Conservation (phyloP, 129 eudicot species). For the Cynara cardunculus region DNA sequence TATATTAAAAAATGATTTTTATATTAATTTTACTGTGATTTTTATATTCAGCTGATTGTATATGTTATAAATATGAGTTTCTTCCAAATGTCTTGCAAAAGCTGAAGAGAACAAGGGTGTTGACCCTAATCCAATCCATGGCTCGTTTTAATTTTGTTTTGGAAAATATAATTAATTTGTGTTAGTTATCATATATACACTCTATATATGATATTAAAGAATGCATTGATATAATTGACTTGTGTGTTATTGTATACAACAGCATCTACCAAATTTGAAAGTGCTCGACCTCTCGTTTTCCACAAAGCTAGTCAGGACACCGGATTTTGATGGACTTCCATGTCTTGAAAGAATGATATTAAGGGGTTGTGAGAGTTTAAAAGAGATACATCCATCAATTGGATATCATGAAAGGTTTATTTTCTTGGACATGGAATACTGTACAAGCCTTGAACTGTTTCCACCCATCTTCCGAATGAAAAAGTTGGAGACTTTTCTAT, state of each 20-base stretch:
- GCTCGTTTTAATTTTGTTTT: no score
- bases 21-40: no score
- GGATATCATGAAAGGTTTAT: not conserved
- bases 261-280: not conserved
- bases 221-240: not conserved
- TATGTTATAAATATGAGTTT: no score
- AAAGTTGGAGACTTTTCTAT: not conserved
- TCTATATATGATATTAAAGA: no score
- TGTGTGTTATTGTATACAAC: not conserved
- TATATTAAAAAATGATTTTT: no score
- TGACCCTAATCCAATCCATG: no score
- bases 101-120: no score
- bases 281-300: not conserved
- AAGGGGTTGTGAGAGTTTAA: not conserved
- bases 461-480: not conserved
- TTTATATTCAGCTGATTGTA: no score
- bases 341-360: conserved; percentile 1
- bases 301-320: not conserved
- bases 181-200: no score
- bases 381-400: not conserved
- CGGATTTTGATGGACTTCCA: conserved; percentile 1
- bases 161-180: not conserved
- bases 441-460: not conserved
- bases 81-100: no score
- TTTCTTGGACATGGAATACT: not conserved